Conservation (phyloP, 1,139 yeast genomes). For the Nakaseomyces sp. region DNA sequence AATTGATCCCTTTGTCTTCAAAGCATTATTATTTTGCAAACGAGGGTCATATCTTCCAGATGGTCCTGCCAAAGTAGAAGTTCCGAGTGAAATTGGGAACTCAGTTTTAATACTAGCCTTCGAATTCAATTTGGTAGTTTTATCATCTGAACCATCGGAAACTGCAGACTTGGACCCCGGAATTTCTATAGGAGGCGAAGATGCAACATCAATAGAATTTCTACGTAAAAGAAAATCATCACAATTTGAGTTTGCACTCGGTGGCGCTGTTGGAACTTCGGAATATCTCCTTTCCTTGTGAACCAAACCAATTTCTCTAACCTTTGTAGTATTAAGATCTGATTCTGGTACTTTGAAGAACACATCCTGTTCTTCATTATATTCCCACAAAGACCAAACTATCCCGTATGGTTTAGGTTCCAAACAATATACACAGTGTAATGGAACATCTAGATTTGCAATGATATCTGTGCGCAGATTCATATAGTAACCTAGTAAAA, state of each 20-base stretch:
- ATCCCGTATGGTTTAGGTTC: slow-evolving; percentile 95
- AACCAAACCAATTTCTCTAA: slow-evolving; percentile 57
- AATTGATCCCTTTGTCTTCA: not conserved
- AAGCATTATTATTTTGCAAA: not conserved
- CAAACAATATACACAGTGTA: slow-evolving; percentile 79
- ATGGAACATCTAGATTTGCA: slow-evolving; percentile 85
- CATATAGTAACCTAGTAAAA: slow-evolving; percentile 78
- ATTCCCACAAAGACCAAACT: slow-evolving; percentile 82
- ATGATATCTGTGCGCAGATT: slow-evolving; percentile 75
- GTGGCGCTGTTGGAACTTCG: slow-evolving; percentile 67
- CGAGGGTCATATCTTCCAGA: slow-evolving; percentile 2
- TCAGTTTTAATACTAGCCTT: not conserved
- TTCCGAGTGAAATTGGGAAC: not conserved
- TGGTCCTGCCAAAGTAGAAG: not conserved
- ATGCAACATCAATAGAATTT: slow-evolving; percentile 13
- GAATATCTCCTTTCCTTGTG: slow-evolving; percentile 59
- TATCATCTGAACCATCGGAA: not conserved
- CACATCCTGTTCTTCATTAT: slow-evolving; percentile 70
- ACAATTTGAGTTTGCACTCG: slow-evolving; percentile 17
- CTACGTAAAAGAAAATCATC: slow-evolving; percentile 16
- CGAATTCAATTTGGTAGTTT: not conserved
- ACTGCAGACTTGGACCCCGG: not conserved
- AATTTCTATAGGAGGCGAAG: slow-evolving; percentile 4
- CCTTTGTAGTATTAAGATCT: slow-evolving; percentile 41
- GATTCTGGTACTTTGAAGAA: slow-evolving; percentile 67